Evolutionary conservation across 2,329 filamentous ascomycete species (phyloP).

Genomic region (Chaetomiaceae sp.): DNA sequence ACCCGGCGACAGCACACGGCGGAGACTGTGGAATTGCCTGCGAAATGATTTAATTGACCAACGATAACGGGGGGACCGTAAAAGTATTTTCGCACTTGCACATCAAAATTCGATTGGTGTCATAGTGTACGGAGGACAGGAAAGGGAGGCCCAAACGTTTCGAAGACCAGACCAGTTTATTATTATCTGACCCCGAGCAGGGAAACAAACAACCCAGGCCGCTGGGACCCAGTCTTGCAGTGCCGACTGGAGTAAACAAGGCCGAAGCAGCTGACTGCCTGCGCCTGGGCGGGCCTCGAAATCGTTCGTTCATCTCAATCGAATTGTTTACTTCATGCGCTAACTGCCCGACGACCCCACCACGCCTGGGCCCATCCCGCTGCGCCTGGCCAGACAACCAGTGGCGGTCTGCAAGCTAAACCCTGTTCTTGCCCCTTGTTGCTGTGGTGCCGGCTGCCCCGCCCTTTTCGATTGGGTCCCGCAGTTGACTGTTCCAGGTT

Average conservation of each 20-base stretch:
- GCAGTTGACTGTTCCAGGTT: too few species aligned
- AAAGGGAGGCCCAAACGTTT: neutral
- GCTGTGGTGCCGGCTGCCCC: neutral
- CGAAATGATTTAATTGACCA: too few species aligned
- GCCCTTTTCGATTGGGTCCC: too few species aligned
- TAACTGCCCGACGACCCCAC: conserved; percentile 16
- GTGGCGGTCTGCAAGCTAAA: neutral
- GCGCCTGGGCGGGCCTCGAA: neutral
- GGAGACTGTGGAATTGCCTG: too few species aligned
- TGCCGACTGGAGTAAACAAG: conserved; percentile 18
- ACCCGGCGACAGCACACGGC: too few species aligned
- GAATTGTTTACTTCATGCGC: conserved; percentile 25
- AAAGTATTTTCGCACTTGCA: too few species aligned
- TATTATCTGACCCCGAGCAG: too few species aligned
- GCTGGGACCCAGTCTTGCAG: too few species aligned
- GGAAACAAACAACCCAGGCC: neutral
- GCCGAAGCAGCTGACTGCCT: conserved; percentile 6
- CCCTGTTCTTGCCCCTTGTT: neutral
- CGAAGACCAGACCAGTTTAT: too few species aligned
- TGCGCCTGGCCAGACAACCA: conserved; percentile 15
- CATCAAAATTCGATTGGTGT: neutral
- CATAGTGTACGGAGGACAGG: too few species aligned
- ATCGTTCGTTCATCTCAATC: conserved; percentile 17
- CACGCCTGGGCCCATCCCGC: conserved; percentile 4
- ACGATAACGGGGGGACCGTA: too few species aligned